Evolutionary conservation across 73 alveolate genomes (phyloP), one percentile per base, ranked within the genome.

Genomic region (Paramecium octaurelia): DNA sequence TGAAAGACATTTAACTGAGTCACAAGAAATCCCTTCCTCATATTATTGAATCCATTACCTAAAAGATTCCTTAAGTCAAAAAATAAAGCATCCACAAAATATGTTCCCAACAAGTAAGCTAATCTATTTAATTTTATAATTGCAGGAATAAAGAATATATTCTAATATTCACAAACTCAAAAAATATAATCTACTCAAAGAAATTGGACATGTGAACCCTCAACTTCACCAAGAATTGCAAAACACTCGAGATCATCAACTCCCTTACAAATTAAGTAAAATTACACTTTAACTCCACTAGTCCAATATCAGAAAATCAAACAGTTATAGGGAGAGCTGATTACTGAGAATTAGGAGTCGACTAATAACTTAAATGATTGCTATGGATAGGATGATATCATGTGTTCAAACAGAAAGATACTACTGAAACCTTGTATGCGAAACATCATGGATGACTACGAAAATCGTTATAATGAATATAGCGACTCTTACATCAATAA

Each of bases 401-500:
- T 36, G 14, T 23, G 46, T 16, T 73, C 60, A 36, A 58, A 29
- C 14, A 38, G 34, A 9, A 40, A 73, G 27, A 11, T 64, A 27
- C 8, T 27, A 9, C 54, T 27, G 27, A 64, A 34, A 8, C 84
- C 87, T 40, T 73, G 57, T 36, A 23, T 73, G 18, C 14, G 59
- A 43, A 73, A 73, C 35, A 34, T 73, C 6, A 73, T 73, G 87
- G 87, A 73, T 73, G 87, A 73, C 12, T 73, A 73, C 18, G 87
- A 73, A 18, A 73, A 73, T 40, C 42, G 84, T 6, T 64, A 64
- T 31, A 64, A 34, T 64, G 87, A 73, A 38, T 73, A 36, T 21
- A 73, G 59, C 7, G 87, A 73, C 18, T 73, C 59, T 0, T 73
- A 73, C 12, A 31, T 73, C 87, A 73, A 73, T 38, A 73, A 73